These are phyloP conservation scores for Penicillium hesseltinei DNA, from an alignment of 2,329 filamentous ascomycete species.

Conservation along the genomic window DNA sequence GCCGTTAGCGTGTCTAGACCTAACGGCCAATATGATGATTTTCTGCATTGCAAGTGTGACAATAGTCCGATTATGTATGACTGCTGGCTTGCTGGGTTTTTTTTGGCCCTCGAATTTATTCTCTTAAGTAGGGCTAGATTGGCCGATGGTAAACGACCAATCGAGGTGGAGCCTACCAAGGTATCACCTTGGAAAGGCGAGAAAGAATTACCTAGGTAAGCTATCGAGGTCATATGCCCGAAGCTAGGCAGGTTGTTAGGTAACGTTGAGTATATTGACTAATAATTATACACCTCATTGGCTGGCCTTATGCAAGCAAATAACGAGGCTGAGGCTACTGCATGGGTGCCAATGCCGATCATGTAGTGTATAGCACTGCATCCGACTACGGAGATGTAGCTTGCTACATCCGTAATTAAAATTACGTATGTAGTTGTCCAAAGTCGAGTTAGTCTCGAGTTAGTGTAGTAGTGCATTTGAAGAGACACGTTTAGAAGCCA, in stretches of 20 bases:
- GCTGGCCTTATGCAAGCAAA: slow-evolving; percentile 1
- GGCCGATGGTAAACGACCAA: background rate
- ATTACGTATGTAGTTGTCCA: background rate
- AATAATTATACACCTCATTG: background rate
- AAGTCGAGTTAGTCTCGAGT: background rate
- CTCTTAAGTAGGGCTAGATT: background rate
- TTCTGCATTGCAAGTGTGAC: slow-evolving; percentile 2
- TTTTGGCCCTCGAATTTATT: background rate
- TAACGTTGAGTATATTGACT: background rate
- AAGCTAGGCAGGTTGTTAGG: background rate
- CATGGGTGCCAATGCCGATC: background rate
- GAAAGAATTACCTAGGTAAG: background rate
- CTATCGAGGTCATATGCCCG: too few species aligned
- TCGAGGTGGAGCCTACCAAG: background rate
- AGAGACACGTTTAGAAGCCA: background rate
- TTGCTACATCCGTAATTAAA: background rate
- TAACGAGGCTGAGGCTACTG: background rate
- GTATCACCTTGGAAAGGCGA: background rate
- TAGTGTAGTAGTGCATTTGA: background rate
- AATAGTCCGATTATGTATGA: background rate
- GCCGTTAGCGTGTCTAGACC: slow-evolving; percentile 2
- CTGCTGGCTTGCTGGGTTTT: background rate
- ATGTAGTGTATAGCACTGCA: background rate
- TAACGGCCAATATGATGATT: slow-evolving; percentile 6
- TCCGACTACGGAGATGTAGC: slow-evolving; percentile 2